A percentile compares a stretch with the other conserved stretches of the same genome.
phyloP scores from a whole-genome alignment of 805 yeast species.

The Schizosaccharomyces octosporus region DNA sequence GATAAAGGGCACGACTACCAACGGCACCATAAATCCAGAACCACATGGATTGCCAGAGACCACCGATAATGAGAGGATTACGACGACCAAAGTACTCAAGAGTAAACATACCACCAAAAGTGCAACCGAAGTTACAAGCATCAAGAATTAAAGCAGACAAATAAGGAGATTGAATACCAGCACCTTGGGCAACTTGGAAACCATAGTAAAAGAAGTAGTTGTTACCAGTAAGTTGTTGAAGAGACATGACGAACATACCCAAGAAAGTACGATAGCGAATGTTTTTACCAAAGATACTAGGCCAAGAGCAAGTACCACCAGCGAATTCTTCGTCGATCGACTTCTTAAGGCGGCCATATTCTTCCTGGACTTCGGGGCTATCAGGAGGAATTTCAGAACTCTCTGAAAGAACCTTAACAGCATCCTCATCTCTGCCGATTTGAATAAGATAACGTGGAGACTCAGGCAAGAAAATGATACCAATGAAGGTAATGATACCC shows the following conservation, averaged over 20 bases:
- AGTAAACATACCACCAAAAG: conserved; percentile 23
- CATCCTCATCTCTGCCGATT: conserved; percentile 30
- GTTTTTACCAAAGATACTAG: conserved; percentile 23
- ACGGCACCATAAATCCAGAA: conserved; percentile 27
- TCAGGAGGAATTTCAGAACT: conserved; percentile 4
- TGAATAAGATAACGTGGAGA: conserved; percentile 48
- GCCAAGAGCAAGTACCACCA: conserved; percentile 29
- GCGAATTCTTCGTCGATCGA: conserved; percentile 26
- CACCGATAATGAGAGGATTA: conserved; percentile 22
- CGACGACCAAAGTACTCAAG: conserved; percentile 31
- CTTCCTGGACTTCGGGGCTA: conserved; percentile 14
- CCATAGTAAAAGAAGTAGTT: conserved; percentile 48
- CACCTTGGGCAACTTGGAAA: conserved; percentile 25
- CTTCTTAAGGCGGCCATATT: conserved; percentile 17
- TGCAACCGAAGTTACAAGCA: conserved; percentile 26
- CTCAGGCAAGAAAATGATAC: conserved; percentile 47
- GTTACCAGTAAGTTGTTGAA: conserved; percentile 40
- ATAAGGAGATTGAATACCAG: conserved; percentile 9
- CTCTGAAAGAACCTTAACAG: conserved; percentile 33
- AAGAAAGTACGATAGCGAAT: conserved; percentile 14
- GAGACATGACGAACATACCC: conserved; percentile 24
- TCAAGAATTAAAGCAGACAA: conserved; percentile 31
- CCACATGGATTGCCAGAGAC: conserved; percentile 25
- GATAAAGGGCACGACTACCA: conserved; percentile 20
- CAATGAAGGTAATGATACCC: conserved; percentile 32